Base-by-base conservation (phyloP, 2,329 filamentous ascomycete species). In the Aspergillus puulaauensis region DNA sequence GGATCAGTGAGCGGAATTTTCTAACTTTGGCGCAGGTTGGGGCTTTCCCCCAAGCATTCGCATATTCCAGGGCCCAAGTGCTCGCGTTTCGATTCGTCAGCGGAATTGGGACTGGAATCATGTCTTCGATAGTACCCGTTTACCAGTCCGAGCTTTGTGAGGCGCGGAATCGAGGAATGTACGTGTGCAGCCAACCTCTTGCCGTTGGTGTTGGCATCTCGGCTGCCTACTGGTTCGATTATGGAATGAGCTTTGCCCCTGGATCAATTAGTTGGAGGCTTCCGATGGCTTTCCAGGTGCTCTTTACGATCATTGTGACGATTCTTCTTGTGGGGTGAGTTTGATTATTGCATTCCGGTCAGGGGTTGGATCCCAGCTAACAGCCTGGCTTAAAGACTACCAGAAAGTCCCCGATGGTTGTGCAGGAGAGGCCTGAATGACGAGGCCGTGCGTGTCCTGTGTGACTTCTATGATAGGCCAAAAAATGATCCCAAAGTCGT, bases 61-160 rank as follows among this genome's bases (percentile, higher is more conserved):
- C 71, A 3, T 74, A 64, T 54, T 67, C 68, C 9, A 59, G 64
- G 8, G 60, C 68, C 2, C 73, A 75, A 23, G 54, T 76, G 31
- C 70, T 75, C 37, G 72, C 80, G 21, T 79, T 79, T 15, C 75
- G 80, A 21, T 76, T 79, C 51, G 73, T 83, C 33, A 80, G 79
- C 3, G 81, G 80, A 4, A 73, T 83, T 56, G 80, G 80, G 1
- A 81, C 80, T 53, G 81, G 82, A 2, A 73, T 80, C 61, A 68
- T 71, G 59, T 72, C 70, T 11, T 71, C 72, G 27, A 70, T 67
- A 7, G 71, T 75, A 8, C 73, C 74, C 1, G 72, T 71, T 65
- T 77, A 79, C 55, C 79, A 81, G 57, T 72, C 76, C 0, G 79
- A 82, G 61, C 69, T 80, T 1, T 79, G 75, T 47, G 73, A 77